phyloP scores from a whole-genome alignment of 768 basidiomycete genomes.

The Tulasnella sp. region DNA sequence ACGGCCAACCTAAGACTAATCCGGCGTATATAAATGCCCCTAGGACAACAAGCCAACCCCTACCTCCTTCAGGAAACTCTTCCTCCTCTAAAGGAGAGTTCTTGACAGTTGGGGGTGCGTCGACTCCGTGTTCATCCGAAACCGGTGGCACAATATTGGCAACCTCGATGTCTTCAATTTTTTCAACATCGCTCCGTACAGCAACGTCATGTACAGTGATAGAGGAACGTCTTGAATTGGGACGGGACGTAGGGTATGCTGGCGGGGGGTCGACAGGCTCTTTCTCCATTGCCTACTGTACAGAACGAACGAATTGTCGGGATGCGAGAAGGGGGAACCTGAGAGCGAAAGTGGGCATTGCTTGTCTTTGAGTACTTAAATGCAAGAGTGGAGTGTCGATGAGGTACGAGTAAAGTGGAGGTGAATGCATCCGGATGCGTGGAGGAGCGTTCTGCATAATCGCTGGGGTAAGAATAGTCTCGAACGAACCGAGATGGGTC shows the following conservation, averaged over 20 bases:
- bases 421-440: background rate
- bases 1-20: constrained; percentile 25
- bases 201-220: background rate
- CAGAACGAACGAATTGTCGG: background rate
- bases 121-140: constrained; percentile 2
- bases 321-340: background rate
- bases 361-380: background rate
- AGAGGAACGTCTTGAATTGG: background rate
- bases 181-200: background rate
- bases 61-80: constrained; percentile 31
- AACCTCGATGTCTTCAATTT: background rate
- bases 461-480: background rate
- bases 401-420: background rate
- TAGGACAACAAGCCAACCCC: constrained; percentile 30
- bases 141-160: background rate
- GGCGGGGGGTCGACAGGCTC: background rate
- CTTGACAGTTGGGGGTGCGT: background rate
- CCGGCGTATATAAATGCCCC: constrained; percentile 29
- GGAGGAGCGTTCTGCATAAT: background rate
- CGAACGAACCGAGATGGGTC: background rate
- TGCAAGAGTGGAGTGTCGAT: background rate
- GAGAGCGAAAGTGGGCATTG: background rate
- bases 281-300: background rate
- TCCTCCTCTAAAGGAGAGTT: constrained; percentile 18
- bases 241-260: background rate